Evolutionary conservation across 805 yeast genomes (phyloP).

Genomic region (Priceomyces medius): DNA sequence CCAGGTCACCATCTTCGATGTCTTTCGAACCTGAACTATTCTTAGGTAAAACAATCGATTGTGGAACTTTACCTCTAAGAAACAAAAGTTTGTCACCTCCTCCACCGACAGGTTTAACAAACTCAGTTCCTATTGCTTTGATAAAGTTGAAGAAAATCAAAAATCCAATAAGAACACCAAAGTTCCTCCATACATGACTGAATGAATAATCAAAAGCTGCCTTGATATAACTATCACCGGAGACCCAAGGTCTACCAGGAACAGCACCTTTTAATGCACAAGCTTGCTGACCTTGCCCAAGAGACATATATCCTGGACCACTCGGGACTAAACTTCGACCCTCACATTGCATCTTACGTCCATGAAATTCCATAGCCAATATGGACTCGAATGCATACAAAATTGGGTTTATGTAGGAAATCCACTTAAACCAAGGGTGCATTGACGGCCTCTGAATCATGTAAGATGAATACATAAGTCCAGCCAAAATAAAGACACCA

Average conservation of each 20-base stretch:
- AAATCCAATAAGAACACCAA: slow-evolving; percentile 43
- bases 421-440: slow-evolving; percentile 37
- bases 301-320: slow-evolving; percentile 24
- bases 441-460: slow-evolving; percentile 33
- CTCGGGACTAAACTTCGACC: slow-evolving; percentile 19
- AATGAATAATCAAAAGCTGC: slow-evolving; percentile 33
- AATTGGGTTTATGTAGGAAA: slow-evolving; percentile 37
- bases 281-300: slow-evolving; percentile 14
- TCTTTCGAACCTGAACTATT: slow-evolving; percentile 9
- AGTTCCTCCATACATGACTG: slow-evolving; percentile 47
- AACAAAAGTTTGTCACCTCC: slow-evolving; percentile 33
- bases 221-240: slow-evolving; percentile 36
- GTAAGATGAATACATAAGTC: slow-evolving; percentile 29
- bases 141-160: slow-evolving; percentile 16
- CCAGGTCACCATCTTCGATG: slow-evolving; percentile 8
- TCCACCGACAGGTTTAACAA: slow-evolving; percentile 28
- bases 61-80: slow-evolving; percentile 24
- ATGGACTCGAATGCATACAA: slow-evolving; percentile 30
- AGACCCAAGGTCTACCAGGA: slow-evolving; percentile 19
- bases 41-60: slow-evolving; percentile 14
- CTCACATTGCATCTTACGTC: slow-evolving; percentile 26
- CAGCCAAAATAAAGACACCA: slow-evolving; percentile 41
- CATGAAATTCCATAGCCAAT: slow-evolving; percentile 30
- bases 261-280: slow-evolving; percentile 20
- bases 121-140: slow-evolving; percentile 27